These are phyloP conservation scores for Zymoseptoria tritici DNA, from an alignment of 2,329 filamentous ascomycete genomes.

Conservation along the genomic window DNA sequence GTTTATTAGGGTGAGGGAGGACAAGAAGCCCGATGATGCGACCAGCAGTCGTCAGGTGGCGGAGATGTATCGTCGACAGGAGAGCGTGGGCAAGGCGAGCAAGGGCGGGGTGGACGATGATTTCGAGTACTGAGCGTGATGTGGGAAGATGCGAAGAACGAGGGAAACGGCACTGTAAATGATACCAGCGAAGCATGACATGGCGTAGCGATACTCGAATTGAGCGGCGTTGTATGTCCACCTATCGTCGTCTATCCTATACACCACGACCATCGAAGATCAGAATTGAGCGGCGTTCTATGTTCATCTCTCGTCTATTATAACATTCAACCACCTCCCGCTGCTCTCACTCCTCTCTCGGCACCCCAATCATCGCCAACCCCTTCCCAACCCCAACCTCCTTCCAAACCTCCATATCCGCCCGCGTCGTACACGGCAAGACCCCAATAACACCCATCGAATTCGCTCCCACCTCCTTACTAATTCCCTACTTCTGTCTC, in stretches of 20 bases:
- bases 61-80: constrained; percentile 95
- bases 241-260: too few species aligned
- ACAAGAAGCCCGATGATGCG: constrained; percentile 91
- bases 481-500: constrained; percentile 20
- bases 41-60: constrained; percentile 78
- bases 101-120: constrained; percentile 87
- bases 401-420: constrained; percentile 12
- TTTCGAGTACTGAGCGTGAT: constrained; percentile 71
- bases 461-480: constrained; percentile 26
- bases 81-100: constrained; percentile 80
- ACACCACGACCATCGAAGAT: too few species aligned
- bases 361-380: constrained; percentile 11
- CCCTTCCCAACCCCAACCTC: constrained; percentile 10
- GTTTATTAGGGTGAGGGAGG: constrained; percentile 85
- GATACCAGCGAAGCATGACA: neutral
- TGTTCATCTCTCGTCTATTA: too few species aligned
- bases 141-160: neutral
- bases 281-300: too few species aligned
- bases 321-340: too few species aligned
- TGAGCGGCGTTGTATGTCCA: too few species aligned
- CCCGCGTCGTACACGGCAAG: constrained; percentile 15
- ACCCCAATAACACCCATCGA: constrained; percentile 34
- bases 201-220: neutral
- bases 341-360: neutral
- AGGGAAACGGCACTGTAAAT: neutral